A percentile compares a stretch with the other conserved stretches of the same genome.
Conservation (phyloP, 192 early-diverging fungal species). For the Tieghemiomyces parasiticus region DNA sequence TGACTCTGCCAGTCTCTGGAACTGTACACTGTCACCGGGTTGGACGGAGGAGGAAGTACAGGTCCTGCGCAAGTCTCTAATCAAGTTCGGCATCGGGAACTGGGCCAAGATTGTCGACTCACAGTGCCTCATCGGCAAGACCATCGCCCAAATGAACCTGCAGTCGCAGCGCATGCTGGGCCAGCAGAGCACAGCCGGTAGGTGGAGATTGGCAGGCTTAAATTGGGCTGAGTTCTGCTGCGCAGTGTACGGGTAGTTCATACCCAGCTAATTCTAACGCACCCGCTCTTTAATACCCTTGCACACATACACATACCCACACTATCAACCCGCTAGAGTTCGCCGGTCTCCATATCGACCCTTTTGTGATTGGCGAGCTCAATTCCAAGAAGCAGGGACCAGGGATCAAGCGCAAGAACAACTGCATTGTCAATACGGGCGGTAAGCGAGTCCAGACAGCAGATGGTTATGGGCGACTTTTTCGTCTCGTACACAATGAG, state of each 20-base stretch:
- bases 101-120: conserved; percentile 93
- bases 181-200: conserved; percentile 87
- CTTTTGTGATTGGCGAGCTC: conserved; percentile 64
- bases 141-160: conserved; percentile 94
- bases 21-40: conserved; percentile 82
- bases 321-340: too few relatives aligned
- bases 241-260: too few relatives aligned
- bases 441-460: too few relatives aligned
- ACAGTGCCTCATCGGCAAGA: conserved; percentile 81
- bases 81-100: conserved; percentile 85
- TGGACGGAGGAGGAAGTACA: conserved; percentile 82
- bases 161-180: conserved; percentile 89
- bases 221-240: too few relatives aligned
- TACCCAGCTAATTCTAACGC: too few relatives aligned
- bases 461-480: too few relatives aligned
- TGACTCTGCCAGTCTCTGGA: conserved; percentile 90
- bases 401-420: conserved; percentile 82
- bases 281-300: too few relatives aligned
- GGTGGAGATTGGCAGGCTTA: conserved; percentile 8
- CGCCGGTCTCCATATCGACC: conserved; percentile 82
- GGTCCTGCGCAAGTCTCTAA: conserved; percentile 64
- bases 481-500: too few relatives aligned
- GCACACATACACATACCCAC: too few relatives aligned
- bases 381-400: conserved; percentile 72
- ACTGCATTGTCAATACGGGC: conserved; percentile 91